Conservation (phyloP, 2,329 filamentous ascomycete species). For the Monosporascus sp. region DNA sequence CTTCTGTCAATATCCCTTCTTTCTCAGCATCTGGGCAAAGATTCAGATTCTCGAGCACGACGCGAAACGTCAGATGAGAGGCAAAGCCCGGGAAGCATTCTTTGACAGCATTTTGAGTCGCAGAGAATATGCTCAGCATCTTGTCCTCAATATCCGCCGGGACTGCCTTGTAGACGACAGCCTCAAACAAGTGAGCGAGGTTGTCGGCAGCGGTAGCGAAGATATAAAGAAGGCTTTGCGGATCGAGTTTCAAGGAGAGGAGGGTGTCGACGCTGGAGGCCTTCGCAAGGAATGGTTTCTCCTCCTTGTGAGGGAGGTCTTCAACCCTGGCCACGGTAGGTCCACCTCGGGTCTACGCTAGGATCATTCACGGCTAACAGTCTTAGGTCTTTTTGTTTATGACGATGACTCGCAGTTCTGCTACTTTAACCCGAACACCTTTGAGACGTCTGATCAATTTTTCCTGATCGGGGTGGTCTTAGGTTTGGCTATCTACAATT, state of each 20-base stretch:
- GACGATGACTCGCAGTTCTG: slow-evolving; percentile 87
- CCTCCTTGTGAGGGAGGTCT: slow-evolving; percentile 80
- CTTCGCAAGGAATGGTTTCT: slow-evolving; percentile 94
- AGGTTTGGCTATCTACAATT: slow-evolving; percentile 90
- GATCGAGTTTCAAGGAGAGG: slow-evolving; percentile 82
- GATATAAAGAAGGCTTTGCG: slow-evolving; percentile 87
- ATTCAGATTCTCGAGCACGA: slow-evolving; percentile 87
- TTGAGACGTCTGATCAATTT: slow-evolving; percentile 88
- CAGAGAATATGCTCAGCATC: slow-evolving; percentile 68
- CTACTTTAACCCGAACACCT: slow-evolving; percentile 87
- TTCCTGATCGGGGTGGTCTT: slow-evolving; percentile 85
- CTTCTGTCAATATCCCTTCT: slow-evolving; percentile 89
- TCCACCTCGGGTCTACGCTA: slow-evolving; percentile 7
- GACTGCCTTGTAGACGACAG: slow-evolving; percentile 89
- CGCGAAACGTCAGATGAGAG: slow-evolving; percentile 81
- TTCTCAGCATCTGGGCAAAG: slow-evolving; percentile 87
- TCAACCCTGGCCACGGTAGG: slow-evolving; percentile 83
- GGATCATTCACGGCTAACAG: slow-evolving; percentile 4
- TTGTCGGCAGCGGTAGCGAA: slow-evolving; percentile 72
- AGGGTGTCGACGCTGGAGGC: slow-evolving; percentile 85
- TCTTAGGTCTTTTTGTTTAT: slow-evolving; percentile 78
- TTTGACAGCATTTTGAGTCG: slow-evolving; percentile 81
- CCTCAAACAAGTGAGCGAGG: slow-evolving; percentile 75
- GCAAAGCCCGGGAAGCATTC: slow-evolving; percentile 81
- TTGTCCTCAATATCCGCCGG: slow-evolving; percentile 70